Base-by-base conservation (phyloP, 805 yeast genomes). In the Nakazawaea pomicola region DNA sequence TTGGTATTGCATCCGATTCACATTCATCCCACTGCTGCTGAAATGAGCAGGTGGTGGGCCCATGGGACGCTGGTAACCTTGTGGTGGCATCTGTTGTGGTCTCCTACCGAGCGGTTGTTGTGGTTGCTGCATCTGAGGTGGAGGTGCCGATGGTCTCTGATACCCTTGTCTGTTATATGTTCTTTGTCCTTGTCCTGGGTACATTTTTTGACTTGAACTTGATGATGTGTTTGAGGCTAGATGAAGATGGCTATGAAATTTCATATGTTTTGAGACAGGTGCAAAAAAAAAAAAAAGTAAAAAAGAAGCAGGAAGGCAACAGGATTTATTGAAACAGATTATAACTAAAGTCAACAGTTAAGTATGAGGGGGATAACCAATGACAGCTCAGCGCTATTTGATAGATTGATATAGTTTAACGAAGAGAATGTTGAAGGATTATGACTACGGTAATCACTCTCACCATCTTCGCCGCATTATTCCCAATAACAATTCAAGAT, bases 21-120 rank as follows among this genome's bases (percentile, higher is more conserved):
- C 15, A 25, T 35, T 35, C 18, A 41, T 6, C 6, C 44, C 44
- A 17, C 14, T 18, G 11, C 36, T 15, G 24, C 29, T 41, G 44
- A 41, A 41, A 35, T 41, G 44, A 12, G n/a, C n/a, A n/a, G 31
- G 36, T 21, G 38, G 30, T 17, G 35, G 33, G 11, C 21, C 36
- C n/a, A n/a, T n/a, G n/a, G n/a, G n/a, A n/a, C n/a, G n/a, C n/a
- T n/a, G n/a, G 11, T 9, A 17, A 18, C 27, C 4, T 7, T 35
- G 41, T 11, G 43, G 43, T 12, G 38, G 34, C 4, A 11, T 30
- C 12, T 33, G 31, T 15, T 38, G 38, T 19, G 37, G 19, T 24
- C 32, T 35, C n/a, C 29, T 29, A 2, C 11, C 10, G 15, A 28
- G 38, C 12, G 25, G 23, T 15, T 21, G 36, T 12, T 28, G 30